Base-by-base conservation (phyloP, 1,139 yeast genomes). In the Yamadazyma trypodendri region DNA sequence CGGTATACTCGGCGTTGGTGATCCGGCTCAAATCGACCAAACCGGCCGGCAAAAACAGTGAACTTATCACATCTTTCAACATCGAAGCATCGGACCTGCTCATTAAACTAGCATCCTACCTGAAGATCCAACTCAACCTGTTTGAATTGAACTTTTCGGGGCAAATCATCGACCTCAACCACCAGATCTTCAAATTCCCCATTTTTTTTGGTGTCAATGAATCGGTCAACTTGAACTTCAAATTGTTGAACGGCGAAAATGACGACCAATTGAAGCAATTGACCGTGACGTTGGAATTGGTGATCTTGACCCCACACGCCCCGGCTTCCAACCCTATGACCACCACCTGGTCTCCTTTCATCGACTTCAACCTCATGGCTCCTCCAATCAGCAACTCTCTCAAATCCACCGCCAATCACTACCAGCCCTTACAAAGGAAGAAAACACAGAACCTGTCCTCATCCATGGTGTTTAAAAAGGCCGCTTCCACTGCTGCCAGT, bases 331-430 rank as follows among this genome's bases (percentile, higher is more conserved):
- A 28, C 31, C 17, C 23, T 6, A 70, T 82, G n/a, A 56, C 62
- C 10, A 81, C 87, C 0, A 64, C 65, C 35, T 80, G 89, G 82
- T 63, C 75, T 3, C 84, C 90, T 1, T 65, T 65, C 33, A 63
- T 82, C 25, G 88, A 81, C 46, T 79, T 81, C 48, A 74, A 71
- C 38, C 58, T 68, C 4, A 54, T 64, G 31, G 75, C 78, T 1
- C 70, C 77, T 1, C 73, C 77, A 3, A 68, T 69, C 18, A 68
- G 65, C 40, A 65, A 61, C 44, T 60, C 71, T 3, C 53, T 68
- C 31, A 67, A 65, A 40, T 36, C 43, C 15, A 39, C 24, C n/a
- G n/a, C n/a, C 35, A 32, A 21, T 25, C 30, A 20, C 33, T 8
- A 28, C 15, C 34, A 10, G 23, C 23, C 22, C 9, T 2, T 20